phyloP scores from a whole-genome alignment of 2,329 filamentous ascomycete genomes.

The Pseudomassariella vexata region DNA sequence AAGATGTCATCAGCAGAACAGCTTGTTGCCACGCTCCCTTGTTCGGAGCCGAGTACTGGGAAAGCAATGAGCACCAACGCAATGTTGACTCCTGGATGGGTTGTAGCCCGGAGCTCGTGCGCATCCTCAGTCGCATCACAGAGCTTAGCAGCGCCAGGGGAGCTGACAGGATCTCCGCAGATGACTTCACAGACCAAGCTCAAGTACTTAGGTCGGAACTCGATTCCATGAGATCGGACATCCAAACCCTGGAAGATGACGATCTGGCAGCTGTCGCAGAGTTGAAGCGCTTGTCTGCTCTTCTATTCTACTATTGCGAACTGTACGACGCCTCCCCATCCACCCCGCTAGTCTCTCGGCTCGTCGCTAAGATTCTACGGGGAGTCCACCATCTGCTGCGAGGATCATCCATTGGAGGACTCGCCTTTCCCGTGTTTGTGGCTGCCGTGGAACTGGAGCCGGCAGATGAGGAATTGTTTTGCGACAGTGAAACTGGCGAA shows the following conservation, averaged over 20 bases:
- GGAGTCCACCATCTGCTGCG: constrained; percentile 26
- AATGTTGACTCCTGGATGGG: constrained; percentile 39
- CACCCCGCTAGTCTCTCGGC: constrained; percentile 18
- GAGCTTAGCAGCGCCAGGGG: constrained; percentile 35
- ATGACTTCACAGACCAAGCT: constrained; percentile 26
- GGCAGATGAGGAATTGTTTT: constrained; percentile 28
- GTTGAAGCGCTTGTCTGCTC: constrained; percentile 34
- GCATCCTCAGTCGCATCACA: constrained; percentile 39
- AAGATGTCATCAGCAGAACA: constrained; percentile 44
- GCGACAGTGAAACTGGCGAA: constrained; percentile 11
- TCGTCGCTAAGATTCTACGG: constrained; percentile 28
- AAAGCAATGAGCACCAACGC: constrained; percentile 11
- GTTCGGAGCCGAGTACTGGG: constrained; percentile 43
- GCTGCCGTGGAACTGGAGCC: constrained; percentile 33
- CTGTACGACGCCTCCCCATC: constrained; percentile 34
- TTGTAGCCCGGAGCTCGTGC: constrained; percentile 39
- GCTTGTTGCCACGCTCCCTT: constrained; percentile 40
- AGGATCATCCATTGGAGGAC: constrained; percentile 23
- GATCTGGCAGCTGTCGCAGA: constrained; percentile 29
- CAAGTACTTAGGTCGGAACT: constrained; percentile 26
- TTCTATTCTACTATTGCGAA: constrained; percentile 39
- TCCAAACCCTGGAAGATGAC: constrained; percentile 17
- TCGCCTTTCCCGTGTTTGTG: constrained; percentile 37
- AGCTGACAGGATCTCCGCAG: constrained; percentile 21
- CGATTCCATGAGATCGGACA: constrained; percentile 12